A percentile compares a stretch with the other conserved stretches of the same genome.
Conservation (phyloP, 108 stramenopile genomes). For the Parietichytrium sp. region DNA sequence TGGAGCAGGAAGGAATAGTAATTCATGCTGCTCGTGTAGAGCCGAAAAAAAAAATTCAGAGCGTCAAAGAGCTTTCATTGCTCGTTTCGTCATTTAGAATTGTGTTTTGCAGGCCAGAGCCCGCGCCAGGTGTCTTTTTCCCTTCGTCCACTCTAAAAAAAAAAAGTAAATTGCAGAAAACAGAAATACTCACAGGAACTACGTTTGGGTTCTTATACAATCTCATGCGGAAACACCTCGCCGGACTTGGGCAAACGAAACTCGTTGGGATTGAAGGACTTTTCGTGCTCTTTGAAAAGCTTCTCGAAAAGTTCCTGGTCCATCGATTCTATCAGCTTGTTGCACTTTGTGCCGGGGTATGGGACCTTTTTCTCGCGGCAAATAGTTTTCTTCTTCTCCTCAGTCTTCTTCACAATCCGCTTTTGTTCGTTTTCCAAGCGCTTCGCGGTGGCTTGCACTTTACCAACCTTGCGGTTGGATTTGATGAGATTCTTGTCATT, state of each 20-base stretch:
- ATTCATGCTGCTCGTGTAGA: too few species aligned
- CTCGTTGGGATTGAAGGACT: conserved; percentile 36
- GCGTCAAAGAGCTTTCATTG: too few species aligned
- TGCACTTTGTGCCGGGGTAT: conserved; percentile 34
- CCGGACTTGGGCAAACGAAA: conserved; percentile 31
- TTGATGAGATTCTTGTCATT: conserved; percentile 33
- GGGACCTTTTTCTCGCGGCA: conserved; percentile 35
- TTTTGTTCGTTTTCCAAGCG: conserved; percentile 27
- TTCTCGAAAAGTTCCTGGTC: conserved; percentile 22
- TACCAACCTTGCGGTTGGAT: conserved; percentile 21
- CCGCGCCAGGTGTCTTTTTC: too few species aligned
- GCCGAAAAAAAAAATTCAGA: too few species aligned
- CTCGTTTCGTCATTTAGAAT: too few species aligned
- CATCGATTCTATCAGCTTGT: not conserved
- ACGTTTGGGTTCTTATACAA: conserved; percentile 5
- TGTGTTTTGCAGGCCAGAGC: too few species aligned
- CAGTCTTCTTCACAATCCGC: conserved; percentile 30
- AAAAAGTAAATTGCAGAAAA: too few species aligned
- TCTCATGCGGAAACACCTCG: conserved; percentile 23
- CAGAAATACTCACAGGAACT: too few species aligned
- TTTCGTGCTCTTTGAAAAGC: conserved; percentile 1
- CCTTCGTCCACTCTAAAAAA: too few species aligned
- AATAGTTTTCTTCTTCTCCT: conserved; percentile 24
- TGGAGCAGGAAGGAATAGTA: too few species aligned
- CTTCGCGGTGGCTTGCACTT: conserved; percentile 27